phyloP scores from a whole-genome alignment of 106 monocot species.

The Acorus calamus region DNA sequence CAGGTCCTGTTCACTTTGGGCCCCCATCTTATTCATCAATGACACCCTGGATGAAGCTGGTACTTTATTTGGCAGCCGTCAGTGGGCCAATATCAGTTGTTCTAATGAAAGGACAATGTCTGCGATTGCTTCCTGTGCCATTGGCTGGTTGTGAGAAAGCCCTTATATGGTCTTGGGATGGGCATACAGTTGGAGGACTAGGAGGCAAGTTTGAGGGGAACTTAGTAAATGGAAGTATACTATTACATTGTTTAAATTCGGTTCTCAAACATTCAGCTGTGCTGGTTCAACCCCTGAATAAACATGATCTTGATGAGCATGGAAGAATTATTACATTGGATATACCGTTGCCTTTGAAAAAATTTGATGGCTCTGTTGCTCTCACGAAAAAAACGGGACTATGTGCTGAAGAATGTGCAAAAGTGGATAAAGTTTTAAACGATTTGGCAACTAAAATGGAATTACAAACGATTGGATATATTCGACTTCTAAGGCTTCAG shows the following conservation, averaged over 20 bases:
- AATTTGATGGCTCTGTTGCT: constrained; percentile 63
- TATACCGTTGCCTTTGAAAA: constrained; percentile 73
- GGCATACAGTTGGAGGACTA: constrained; percentile 63
- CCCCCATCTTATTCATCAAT: constrained; percentile 90
- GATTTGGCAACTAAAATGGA: constrained; percentile 59
- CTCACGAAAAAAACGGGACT: constrained; percentile 25
- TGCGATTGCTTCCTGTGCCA: constrained; percentile 86
- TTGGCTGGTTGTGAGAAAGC: constrained; percentile 89
- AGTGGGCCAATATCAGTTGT: constrained; percentile 81
- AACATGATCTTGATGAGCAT: constrained; percentile 60
- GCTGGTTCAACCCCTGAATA: constrained; percentile 75
- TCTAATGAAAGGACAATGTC: constrained; percentile 86
- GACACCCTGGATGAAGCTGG: constrained; percentile 99
- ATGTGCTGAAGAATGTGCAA: constrained; percentile 33
- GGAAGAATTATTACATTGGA: constrained; percentile 65
- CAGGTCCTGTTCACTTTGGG: constrained; percentile 93
- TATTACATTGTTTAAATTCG: constrained; percentile 89
- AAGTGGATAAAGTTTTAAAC: constrained; percentile 46
- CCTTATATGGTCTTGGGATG: constrained; percentile 98
- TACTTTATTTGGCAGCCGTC: constrained; percentile 48
- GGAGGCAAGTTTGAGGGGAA: constrained; percentile 95
- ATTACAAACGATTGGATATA: constrained; percentile 64
- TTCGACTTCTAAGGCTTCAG: constrained; percentile 70
- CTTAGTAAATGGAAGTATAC: constrained; percentile 85
- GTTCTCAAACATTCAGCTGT: constrained; percentile 79